Percentiles rank a stretch among this genome's conserved stretches.
phyloP scores from a whole-genome alignment of 352 stramenopile species.

The Aphanomyces euteiches region DNA sequence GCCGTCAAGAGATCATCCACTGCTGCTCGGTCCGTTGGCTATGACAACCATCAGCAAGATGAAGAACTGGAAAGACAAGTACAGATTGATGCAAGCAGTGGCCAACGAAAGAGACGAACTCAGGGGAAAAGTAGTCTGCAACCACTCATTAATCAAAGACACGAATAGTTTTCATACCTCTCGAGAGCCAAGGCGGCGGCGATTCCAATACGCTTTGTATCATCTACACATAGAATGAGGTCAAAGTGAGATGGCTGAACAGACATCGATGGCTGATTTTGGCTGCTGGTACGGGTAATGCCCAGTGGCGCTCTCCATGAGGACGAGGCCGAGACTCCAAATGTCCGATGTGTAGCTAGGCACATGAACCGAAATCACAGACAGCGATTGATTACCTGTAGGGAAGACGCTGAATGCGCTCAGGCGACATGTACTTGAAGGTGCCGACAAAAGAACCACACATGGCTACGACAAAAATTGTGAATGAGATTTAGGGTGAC shows the following conservation, averaged over 20 bases:
- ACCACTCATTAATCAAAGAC: neutral
- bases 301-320: conserved; percentile 89
- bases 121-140: conserved; percentile 56
- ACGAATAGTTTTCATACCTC: conserved; percentile 9
- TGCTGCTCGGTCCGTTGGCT: conserved; percentile 56
- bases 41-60: neutral
- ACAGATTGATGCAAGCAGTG: conserved; percentile 54
- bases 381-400: conserved; percentile 42
- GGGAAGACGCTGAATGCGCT: conserved; percentile 54
- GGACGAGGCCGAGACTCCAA: conserved; percentile 76
- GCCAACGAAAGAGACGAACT: conserved; percentile 69
- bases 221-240: conserved; percentile 37
- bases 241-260: neutral
- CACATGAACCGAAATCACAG: neutral
- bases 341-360: conserved; percentile 54
- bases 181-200: conserved; percentile 58
- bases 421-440: conserved; percentile 77
- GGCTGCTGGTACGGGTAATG: conserved; percentile 86
- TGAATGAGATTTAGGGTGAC: neutral
- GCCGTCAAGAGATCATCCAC: conserved; percentile 63
- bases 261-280: conserved; percentile 68
- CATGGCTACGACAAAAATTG: conserved; percentile 53
- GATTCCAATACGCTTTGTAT: conserved; percentile 73
- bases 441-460: conserved; percentile 88
- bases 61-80: neutral